These are phyloP conservation scores for Fusarium sp. DNA, from an alignment of 2,329 filamentous ascomycete genomes.

Conservation along the genomic window DNA sequence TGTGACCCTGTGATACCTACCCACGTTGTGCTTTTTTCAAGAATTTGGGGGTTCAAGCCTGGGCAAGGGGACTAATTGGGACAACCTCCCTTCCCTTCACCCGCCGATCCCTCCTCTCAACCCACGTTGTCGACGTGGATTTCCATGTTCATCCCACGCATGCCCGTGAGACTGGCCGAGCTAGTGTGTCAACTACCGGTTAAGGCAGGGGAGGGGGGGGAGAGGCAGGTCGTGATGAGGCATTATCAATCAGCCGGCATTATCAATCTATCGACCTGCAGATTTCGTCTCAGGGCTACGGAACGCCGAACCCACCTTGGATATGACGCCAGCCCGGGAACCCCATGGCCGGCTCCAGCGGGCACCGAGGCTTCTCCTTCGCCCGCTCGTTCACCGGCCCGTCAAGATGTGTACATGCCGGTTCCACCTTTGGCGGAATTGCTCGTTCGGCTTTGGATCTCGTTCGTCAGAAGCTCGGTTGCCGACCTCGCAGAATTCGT, in stretches of 20 bases:
- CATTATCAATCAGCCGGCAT: constrained; percentile 41
- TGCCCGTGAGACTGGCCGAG: background rate
- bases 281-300: constrained; percentile 19
- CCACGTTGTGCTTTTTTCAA: background rate
- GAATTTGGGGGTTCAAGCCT: background rate
- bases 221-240: constrained; percentile 29
- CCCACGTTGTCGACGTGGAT: background rate
- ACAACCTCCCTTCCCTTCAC: background rate
- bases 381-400: background rate
- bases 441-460: constrained; percentile 3
- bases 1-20: background rate
- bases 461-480: constrained; percentile 7
- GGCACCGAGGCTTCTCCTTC: constrained; percentile 9
- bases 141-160: background rate
- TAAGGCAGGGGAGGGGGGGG: background rate
- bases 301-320: constrained; percentile 25
- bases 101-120: constrained; percentile 8
- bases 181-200: constrained; percentile 2
- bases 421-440: constrained; percentile 16
- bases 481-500: background rate
- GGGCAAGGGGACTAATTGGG: background rate
- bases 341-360: constrained; percentile 19
- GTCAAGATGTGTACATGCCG: constrained; percentile 6
- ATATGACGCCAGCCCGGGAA: constrained; percentile 27
- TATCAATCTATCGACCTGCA: constrained; percentile 39